Evolutionary conservation across 2,329 filamentous ascomycete genomes (phyloP).

Genomic region (Teratosphaeria destructans): DNA sequence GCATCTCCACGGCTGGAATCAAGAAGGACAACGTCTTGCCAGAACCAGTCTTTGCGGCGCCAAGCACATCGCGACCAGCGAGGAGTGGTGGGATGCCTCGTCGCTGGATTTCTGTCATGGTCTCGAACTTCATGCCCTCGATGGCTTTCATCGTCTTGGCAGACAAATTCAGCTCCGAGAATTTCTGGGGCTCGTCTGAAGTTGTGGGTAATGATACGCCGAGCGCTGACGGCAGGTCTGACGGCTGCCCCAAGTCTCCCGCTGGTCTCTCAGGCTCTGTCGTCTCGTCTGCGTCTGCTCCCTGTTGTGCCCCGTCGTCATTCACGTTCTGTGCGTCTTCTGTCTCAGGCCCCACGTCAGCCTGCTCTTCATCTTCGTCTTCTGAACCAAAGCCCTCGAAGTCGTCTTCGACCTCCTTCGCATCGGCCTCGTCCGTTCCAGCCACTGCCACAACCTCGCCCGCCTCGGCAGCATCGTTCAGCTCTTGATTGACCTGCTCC

Average conservation of each 20-base stretch:
- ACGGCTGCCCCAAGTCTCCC: conserved; percentile 26
- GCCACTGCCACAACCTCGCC: conserved; percentile 5
- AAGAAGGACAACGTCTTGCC: conserved; percentile 94
- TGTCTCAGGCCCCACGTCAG: conserved; percentile 23
- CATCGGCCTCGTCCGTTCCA: neutral
- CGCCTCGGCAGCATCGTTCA: conserved; percentile 16
- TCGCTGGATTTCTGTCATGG: conserved; percentile 90
- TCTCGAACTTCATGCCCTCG: conserved; percentile 82
- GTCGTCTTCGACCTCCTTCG: conserved; percentile 18
- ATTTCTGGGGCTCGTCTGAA: conserved; percentile 55
- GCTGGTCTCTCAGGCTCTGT: neutral
- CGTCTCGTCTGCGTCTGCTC: neutral
- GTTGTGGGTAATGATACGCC: conserved; percentile 49
- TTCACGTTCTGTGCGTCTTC: conserved; percentile 20
- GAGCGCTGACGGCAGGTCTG: conserved; percentile 45
- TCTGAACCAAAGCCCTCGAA: conserved; percentile 28
- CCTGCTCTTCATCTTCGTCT: conserved; percentile 25
- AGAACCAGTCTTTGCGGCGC: conserved; percentile 89
- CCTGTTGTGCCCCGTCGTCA: conserved; percentile 8
- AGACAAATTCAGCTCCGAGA: conserved; percentile 73
- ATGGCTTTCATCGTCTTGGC: conserved; percentile 85
- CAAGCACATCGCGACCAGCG: conserved; percentile 83
- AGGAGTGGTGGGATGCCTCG: conserved; percentile 78
- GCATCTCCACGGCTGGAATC: conserved; percentile 88
- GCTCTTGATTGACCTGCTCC: conserved; percentile 20